Conservation (phyloP, 345 rosid species). For the Turnera subulata region DNA sequence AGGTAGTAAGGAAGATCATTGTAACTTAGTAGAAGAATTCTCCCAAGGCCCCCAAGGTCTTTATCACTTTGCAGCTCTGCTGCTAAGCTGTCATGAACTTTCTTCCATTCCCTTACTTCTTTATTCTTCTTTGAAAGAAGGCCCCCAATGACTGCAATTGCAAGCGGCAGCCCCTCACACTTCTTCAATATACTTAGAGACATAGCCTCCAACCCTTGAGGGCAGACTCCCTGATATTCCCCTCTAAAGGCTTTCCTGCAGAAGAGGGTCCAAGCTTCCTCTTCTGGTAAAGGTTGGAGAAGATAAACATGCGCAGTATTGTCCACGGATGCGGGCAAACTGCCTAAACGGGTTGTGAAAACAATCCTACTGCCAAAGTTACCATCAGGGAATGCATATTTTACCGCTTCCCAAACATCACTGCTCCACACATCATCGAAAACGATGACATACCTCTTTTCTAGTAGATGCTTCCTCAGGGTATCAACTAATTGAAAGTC, state of each 20-base stretch:
- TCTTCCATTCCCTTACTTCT: constrained; percentile 6
- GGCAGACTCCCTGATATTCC: constrained; percentile 1
- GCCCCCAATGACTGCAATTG: constrained; percentile 9
- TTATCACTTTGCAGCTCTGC: background rate
- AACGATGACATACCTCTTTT: constrained; percentile 12
- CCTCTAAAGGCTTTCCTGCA: constrained; percentile 11
- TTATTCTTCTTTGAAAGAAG: constrained; percentile 6
- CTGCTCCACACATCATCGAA: constrained; percentile 11
- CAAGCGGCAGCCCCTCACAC: constrained; percentile 16
- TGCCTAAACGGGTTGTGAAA: background rate
- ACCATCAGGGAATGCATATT: constrained; percentile 3
- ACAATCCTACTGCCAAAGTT: constrained; percentile 3
- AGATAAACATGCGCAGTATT: constrained; percentile 2
- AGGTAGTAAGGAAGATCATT: constrained; percentile 1
- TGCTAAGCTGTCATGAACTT: background rate
- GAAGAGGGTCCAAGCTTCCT: constrained; percentile 4
- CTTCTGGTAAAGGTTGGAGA: constrained; percentile 2
- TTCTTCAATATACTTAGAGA: background rate
- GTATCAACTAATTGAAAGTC: constrained; percentile 4
- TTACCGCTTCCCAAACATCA: constrained; percentile 8
- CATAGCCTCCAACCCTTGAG: constrained; percentile 2
- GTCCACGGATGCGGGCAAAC: background rate
- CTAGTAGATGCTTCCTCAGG: background rate
- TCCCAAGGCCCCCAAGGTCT: background rate
- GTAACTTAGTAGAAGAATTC: constrained; percentile 5